Evolutionary conservation across 1,284 basidiomycete genomes (phyloP).

Genomic region (Blastosporella zonata): DNA sequence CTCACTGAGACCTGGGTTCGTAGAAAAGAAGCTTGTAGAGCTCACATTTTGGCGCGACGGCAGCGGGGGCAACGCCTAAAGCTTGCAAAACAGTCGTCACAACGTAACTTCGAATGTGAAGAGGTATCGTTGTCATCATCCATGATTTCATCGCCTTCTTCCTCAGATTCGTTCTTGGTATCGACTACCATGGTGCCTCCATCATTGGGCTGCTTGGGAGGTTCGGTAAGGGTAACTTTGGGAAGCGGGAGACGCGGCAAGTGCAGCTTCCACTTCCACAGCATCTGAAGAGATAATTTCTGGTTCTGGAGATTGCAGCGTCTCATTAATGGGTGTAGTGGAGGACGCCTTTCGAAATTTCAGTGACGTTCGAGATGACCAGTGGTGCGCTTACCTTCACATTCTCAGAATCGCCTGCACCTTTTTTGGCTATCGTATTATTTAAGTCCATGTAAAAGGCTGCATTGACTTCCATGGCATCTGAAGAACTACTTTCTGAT

Average conservation of each 20-base stretch:
- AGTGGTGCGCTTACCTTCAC: too few species aligned
- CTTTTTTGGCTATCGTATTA: too few species aligned
- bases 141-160: slow-evolving; percentile 33
- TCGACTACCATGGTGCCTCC: slow-evolving; percentile 22
- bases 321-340: not conserved
- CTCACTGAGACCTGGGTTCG: slow-evolving; percentile 44
- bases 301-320: not conserved
- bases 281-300: not conserved
- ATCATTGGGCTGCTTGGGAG: too few species aligned
- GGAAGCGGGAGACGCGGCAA: not conserved
- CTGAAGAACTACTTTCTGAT: too few species aligned
- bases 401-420: too few species aligned
- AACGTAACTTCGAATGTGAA: slow-evolving; percentile 26
- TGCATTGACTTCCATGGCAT: too few species aligned
- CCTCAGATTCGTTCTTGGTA: slow-evolving; percentile 30
- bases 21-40: slow-evolving; percentile 46
- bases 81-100: slow-evolving; percentile 29
- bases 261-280: not conserved
- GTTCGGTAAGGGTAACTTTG: too few species aligned
- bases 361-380: too few species aligned
- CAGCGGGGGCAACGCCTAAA: slow-evolving; percentile 30
- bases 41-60: slow-evolving; percentile 31
- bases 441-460: too few species aligned
- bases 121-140: too few species aligned
- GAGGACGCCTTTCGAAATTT: not conserved